Evolutionary conservation across 371 early-diverging fungal species (phyloP).

Genomic region (Rhizopus sp.): DNA sequence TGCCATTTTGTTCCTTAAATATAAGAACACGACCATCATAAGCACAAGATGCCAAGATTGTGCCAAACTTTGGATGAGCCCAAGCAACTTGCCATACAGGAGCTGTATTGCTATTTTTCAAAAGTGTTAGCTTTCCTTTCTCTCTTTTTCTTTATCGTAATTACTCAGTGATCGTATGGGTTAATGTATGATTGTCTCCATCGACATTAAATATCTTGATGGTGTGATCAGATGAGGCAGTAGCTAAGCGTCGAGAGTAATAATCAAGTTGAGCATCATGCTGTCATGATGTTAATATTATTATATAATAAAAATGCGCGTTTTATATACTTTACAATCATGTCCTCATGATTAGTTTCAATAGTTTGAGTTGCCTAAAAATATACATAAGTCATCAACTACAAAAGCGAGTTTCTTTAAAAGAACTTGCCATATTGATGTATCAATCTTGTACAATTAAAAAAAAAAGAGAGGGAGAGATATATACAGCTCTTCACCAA

Average conservation of each 20-base stretch:
- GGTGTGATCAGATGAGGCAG: constrained; percentile 95
- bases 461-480: too few relatives aligned
- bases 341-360: constrained; percentile 93
- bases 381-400: neutral
- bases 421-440: too few relatives aligned
- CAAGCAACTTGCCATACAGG: constrained; percentile 99
- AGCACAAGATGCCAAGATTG: constrained; percentile 93
- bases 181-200: constrained; percentile 76
- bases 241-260: constrained; percentile 95
- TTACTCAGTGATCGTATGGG: constrained; percentile 56
- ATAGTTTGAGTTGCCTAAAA: constrained; percentile 59
- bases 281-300: constrained; percentile 40
- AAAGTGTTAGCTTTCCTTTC: neutral
- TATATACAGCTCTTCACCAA: too few relatives aligned
- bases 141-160: constrained; percentile 1
- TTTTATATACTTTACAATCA: constrained; percentile 68
- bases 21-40: constrained; percentile 95
- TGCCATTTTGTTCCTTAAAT: constrained; percentile 90
- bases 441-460: too few relatives aligned
- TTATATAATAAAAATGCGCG: constrained; percentile 11
- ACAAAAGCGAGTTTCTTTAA: too few relatives aligned
- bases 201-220: constrained; percentile 92
- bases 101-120: constrained; percentile 79
- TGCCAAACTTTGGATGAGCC: constrained; percentile 98
- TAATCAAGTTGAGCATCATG: constrained; percentile 99